Evolutionary conservation across 2,329 filamentous ascomycete species (phyloP).

Genomic region (Thielaviopsis populi): DNA sequence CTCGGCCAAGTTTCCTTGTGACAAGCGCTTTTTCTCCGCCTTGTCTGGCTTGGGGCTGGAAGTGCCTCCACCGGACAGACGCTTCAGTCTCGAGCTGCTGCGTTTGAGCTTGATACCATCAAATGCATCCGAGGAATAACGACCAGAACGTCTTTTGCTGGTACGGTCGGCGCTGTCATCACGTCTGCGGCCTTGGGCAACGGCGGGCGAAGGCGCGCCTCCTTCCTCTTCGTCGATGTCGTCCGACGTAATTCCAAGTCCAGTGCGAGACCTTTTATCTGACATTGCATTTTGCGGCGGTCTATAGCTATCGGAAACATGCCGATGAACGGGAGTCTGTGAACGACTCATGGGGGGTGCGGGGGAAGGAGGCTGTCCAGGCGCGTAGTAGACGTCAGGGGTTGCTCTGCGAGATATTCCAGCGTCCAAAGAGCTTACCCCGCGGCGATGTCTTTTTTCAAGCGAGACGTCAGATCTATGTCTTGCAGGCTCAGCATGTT

Average conservation of each 20-base stretch:
- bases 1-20: slow-evolving; percentile 20
- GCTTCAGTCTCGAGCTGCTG: slow-evolving; percentile 43
- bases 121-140: slow-evolving; percentile 33
- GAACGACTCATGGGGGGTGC: not conserved
- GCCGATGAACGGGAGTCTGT: slow-evolving; percentile 5
- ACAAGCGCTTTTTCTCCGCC: slow-evolving; percentile 25
- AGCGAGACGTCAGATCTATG: not conserved
- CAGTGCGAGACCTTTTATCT: not conserved
- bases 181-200: slow-evolving; percentile 44
- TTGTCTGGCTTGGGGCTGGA: slow-evolving; percentile 11
- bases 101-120: slow-evolving; percentile 36
- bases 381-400: not conserved
- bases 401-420: not conserved
- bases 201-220: slow-evolving; percentile 53
- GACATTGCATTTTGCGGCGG: not conserved
- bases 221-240: slow-evolving; percentile 36
- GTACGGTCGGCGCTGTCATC: slow-evolving; percentile 33
- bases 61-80: slow-evolving; percentile 31
- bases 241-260: slow-evolving; percentile 17
- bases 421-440: slow-evolving; percentile 12
- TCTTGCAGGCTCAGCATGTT: slow-evolving; percentile 25
- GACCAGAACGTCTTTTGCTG: slow-evolving; percentile 32
- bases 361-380: not conserved
- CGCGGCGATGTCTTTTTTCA: slow-evolving; percentile 10
- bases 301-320: slow-evolving; percentile 12